phyloP scores from a whole-genome alignment of 192 early-diverging fungal genomes.

The Martensiomyces pterosporus region DNA sequence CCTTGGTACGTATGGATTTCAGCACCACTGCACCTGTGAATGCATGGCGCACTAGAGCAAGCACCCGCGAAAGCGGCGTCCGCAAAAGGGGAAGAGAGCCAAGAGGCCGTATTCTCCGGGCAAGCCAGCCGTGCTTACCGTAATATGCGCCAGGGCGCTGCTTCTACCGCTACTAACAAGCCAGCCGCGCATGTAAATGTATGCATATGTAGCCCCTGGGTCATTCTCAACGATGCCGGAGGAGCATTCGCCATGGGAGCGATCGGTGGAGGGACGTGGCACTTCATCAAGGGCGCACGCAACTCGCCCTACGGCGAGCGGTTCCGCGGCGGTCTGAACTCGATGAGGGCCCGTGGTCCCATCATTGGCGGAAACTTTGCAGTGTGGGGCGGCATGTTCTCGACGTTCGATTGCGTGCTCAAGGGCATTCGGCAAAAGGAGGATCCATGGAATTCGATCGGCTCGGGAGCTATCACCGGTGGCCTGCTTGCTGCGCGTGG shows the following conservation, averaged over 20 bases:
- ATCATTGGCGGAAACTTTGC: slow-evolving; percentile 98
- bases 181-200: too few species aligned
- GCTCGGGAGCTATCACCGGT: slow-evolving; percentile 91
- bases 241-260: slow-evolving; percentile 95
- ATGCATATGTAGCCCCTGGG: slow-evolving; percentile 75
- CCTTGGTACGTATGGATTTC: background rate
- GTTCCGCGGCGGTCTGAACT: slow-evolving; percentile 75
- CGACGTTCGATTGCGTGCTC: slow-evolving; percentile 93
- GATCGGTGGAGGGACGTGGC: slow-evolving; percentile 92
- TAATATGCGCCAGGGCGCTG: too few species aligned
- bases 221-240: slow-evolving; percentile 79
- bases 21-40: too few species aligned
- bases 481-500: slow-evolving; percentile 89
- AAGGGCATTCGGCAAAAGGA: slow-evolving; percentile 95
- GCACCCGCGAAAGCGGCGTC: too few species aligned
- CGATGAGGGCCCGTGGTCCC: slow-evolving; percentile 92
- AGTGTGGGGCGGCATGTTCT: slow-evolving; percentile 98
- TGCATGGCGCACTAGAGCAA: too few species aligned
- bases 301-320: slow-evolving; percentile 96
- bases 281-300: slow-evolving; percentile 97
- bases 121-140: too few species aligned
- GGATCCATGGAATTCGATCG: slow-evolving; percentile 98
- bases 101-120: too few species aligned
- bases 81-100: too few species aligned
- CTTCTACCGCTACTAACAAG: too few species aligned